Evolutionary conservation across 192 early-diverging fungal genomes (phyloP), one percentile per base, ranked within the genome.

Genomic region (Coemansia brasiliensis): DNA sequence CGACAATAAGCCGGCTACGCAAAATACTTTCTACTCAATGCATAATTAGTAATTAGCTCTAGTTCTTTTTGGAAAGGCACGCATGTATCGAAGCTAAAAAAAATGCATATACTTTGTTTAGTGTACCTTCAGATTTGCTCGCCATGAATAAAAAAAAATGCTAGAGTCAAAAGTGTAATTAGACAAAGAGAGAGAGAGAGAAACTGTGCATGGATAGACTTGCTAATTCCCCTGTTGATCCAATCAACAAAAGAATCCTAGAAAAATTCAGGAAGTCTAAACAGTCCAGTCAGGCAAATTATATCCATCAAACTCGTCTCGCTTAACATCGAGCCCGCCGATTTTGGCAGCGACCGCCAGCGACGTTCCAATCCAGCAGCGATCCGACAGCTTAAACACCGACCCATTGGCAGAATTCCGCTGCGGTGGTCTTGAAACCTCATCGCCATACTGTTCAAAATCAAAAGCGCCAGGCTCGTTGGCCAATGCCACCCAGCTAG

Each of bases 331-430:
- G 16, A 83, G 67, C 9, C 86, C 87, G 1, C 84, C 86, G 24
- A 88, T 83, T 58, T 88, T 90, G 2, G 92, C 69, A 2, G 88
- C 83, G 7, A 88, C 91, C 4, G 88, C 82, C 39, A 95, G 64
- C 20, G 93, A 92, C 68, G 82, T 85, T 13, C 93, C 93, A 57
- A 92, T 83, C 93, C 93, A 95, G 7, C 83, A 69, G 1, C 88
- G 77, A n/a, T 85, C 79, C 51, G 90, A 88, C 12, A 80, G 65
- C 49, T 72, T 71, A 72, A 93, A 94, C 1, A 90, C 82, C 20
- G 82, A 69, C 0, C 83, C 85, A 37, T 70, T 69, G 24, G 79
- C 72, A 16, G 46, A 16, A 18, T 27, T 54, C 66, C 38, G 20
- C 48, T 13, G 8, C 27, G 48, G 26, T 18, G 50, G 27, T 6